Evolutionary conservation across 148 eudicot genomes (phyloP), one percentile per base, ranked within the genome.

Genomic region (Rhododendron henanense): DNA sequence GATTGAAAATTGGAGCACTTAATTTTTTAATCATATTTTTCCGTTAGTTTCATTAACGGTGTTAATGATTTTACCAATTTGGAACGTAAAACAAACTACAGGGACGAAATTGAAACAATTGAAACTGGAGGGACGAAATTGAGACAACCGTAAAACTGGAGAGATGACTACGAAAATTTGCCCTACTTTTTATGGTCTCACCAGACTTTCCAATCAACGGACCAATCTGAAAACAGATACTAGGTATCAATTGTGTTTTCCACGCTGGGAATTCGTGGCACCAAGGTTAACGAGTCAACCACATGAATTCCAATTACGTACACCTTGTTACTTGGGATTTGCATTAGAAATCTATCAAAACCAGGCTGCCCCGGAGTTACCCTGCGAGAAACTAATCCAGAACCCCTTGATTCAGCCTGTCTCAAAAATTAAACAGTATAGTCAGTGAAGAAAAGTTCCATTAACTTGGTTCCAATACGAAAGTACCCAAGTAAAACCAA

Each of bases 181-280:
- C 31, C 31, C 31, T 28, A 88, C 69, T 93, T 87, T 95, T 97
- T 81, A 97, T 95, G 82, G 99, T 94, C 88, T 97, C 99, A 31
- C 99, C 99, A 84, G 95, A 95, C 91, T 97, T 97, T 3, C 99
- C 99, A 88, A 97, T 97, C 10, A 97, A 93, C 89, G 93, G 93
- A 10, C 99, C 98, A 90, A 96, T 98, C 99, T 96, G 91, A 84
- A 37, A 41, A 41, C 44, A 91, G 15, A 55, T 1, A 10, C 10
- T 47, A 33, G 25, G 21, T 16, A 85, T 35, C 79, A 84, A 48
- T 86, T 53, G 86, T 31, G 86, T 31, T 53, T 35, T 71, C 31
- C 47, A 7, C 59, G 25, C 83, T 75, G 65, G 11, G 48, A 75
- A 21, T 18, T 39, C 13, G 44, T 33, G 39, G 23, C 37, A 21